Conservation (phyloP, 2,329 filamentous ascomycete genomes). For the Aquanectria penicillioides region DNA sequence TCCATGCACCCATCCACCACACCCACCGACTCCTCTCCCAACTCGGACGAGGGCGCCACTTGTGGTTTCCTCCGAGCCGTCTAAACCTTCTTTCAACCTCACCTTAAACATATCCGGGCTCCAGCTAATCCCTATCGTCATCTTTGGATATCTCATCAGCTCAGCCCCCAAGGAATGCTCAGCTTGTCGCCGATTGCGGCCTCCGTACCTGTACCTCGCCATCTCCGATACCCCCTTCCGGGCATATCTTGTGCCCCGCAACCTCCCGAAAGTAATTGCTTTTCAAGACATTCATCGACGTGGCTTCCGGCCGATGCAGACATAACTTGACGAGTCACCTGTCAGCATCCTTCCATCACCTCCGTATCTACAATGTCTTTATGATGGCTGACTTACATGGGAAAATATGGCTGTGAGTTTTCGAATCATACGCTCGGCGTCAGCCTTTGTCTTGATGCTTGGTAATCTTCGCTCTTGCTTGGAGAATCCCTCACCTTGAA, state of each 20-base stretch:
- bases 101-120: background rate
- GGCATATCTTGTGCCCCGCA: slow-evolving; percentile 2
- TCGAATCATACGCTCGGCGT: background rate
- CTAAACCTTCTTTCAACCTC: slow-evolving; percentile 40
- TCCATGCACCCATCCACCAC: slow-evolving; percentile 16
- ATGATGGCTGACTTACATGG: slow-evolving; percentile 58
- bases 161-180: slow-evolving; percentile 2
- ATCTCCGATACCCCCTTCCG: background rate
- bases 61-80: slow-evolving; percentile 24
- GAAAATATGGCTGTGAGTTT: slow-evolving; percentile 66
- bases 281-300: slow-evolving; percentile 27
- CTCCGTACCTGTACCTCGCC: background rate
- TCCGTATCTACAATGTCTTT: background rate
- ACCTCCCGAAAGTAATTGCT: background rate
- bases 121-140: background rate
- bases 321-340: slow-evolving; percentile 57
- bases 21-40: slow-evolving; percentile 28
- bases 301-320: slow-evolving; percentile 71
- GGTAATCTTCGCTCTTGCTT: background rate
- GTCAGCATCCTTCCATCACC: slow-evolving; percentile 15
- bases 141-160: too few relatives aligned
- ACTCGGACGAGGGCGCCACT: slow-evolving; percentile 35
- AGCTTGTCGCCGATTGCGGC: background rate
- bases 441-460: slow-evolving; percentile 1
- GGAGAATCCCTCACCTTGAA: slow-evolving; percentile 60